Evolutionary conservation across 106 monocot genomes (phyloP).

Genomic region (Apostasia ramifera): DNA sequence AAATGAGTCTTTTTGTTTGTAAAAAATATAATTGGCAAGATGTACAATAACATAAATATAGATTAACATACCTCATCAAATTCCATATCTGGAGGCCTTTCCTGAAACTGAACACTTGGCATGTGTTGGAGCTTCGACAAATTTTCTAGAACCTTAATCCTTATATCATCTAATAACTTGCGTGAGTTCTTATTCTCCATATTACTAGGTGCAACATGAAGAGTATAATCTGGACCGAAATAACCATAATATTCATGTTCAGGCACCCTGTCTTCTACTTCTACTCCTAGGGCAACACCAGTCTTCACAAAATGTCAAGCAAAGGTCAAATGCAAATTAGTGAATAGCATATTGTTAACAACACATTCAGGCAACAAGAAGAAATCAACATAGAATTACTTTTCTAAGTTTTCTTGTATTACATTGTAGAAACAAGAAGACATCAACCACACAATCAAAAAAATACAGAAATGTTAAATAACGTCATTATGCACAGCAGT

Average conservation of each 20-base stretch:
- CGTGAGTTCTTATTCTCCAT: slow-evolving; percentile 35
- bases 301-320: slow-evolving; percentile 11
- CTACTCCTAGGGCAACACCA: slow-evolving; percentile 23
- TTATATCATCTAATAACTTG: slow-evolving; percentile 21
- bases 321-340: not conserved
- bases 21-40: not conserved
- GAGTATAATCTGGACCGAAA: slow-evolving; percentile 27
- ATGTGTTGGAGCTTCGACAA: slow-evolving; percentile 25
- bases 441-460: not conserved
- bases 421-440: not conserved
- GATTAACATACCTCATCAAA: slow-evolving; percentile 17
- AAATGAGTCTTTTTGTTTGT: not conserved
- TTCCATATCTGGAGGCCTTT: slow-evolving; percentile 26
- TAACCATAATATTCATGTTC: slow-evolving; percentile 30
- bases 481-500: too few species aligned
- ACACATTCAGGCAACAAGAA: too few species aligned
- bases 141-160: slow-evolving; percentile 16
- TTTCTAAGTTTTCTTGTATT: too few species aligned
- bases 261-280: slow-evolving; percentile 14
- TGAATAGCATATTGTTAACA: not conserved
- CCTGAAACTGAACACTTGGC: slow-evolving; percentile 37
- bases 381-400: too few species aligned
- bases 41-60: too few species aligned
- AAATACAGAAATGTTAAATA: too few species aligned
- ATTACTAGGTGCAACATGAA: slow-evolving; percentile 31